phyloP scores from a whole-genome alignment of 495 filamentous ascomycete genomes.

The Tuber indicum region DNA sequence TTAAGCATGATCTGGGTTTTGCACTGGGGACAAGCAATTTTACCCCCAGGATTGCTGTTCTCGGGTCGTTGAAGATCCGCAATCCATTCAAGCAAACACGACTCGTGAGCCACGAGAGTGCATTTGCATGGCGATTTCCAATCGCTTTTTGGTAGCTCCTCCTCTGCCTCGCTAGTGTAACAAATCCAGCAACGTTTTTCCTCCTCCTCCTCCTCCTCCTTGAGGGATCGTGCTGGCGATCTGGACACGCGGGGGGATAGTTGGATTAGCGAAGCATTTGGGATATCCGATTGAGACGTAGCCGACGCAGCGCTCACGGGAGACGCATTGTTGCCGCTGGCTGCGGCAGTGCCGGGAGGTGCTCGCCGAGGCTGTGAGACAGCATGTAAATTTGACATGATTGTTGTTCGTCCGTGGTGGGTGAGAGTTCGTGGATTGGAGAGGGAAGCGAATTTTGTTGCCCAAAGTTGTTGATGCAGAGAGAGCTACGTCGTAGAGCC shows the following conservation, averaged over 20 bases:
- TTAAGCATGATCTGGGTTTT: conserved; percentile 66
- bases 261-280: conserved; percentile 30
- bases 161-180: conserved; percentile 67
- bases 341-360: conserved; percentile 11
- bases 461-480: neutral
- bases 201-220: conserved; percentile 37
- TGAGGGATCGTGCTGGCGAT: conserved; percentile 11
- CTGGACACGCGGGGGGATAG: conserved; percentile 26
- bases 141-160: conserved; percentile 59
- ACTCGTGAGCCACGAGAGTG: conserved; percentile 80
- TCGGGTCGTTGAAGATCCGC: conserved; percentile 66
- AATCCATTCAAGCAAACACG: conserved; percentile 84
- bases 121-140: conserved; percentile 89
- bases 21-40: conserved; percentile 77
- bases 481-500: conserved; percentile 1
- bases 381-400: conserved; percentile 30
- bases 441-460: neutral
- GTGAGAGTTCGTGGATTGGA: neutral
- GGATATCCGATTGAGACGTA: conserved; percentile 29
- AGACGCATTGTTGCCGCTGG: conserved; percentile 7
- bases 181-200: conserved; percentile 81
- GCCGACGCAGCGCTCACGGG: conserved; percentile 6
- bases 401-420: neutral
- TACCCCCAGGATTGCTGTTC: conserved; percentile 48
- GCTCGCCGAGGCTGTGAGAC: conserved; percentile 26